phyloP scores from a whole-genome alignment of 495 filamentous ascomycete species.

The Penicillium riverlandense region DNA sequence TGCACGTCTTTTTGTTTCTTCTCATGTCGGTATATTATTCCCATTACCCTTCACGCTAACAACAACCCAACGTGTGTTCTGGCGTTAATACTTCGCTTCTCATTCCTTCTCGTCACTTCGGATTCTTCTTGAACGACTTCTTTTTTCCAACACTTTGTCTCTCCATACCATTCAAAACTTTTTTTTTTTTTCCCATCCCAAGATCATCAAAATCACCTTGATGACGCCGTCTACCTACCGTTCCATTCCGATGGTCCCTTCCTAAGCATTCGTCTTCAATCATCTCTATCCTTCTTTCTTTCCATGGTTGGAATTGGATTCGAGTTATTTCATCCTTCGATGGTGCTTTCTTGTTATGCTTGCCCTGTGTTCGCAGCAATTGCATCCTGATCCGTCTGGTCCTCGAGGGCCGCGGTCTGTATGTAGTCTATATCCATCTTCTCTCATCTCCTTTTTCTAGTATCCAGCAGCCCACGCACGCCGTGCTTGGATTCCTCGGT shows the following conservation, averaged over 20 bases:
- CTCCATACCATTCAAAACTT: slow-evolving; percentile 13
- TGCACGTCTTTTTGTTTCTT: slow-evolving; percentile 11
- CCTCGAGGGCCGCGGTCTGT: no score
- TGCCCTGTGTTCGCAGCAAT: no score
- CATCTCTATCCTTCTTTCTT: slow-evolving; percentile 1
- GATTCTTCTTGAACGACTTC: slow-evolving; percentile 2
- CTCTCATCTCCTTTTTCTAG: no score
- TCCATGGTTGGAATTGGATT: neutral
- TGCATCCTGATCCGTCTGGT: no score
- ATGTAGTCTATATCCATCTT: no score
- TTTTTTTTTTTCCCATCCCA: slow-evolving; percentile 15
- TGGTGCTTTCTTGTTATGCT: neutral
- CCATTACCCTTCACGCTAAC: slow-evolving; percentile 15
- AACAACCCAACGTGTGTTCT: slow-evolving; percentile 3
- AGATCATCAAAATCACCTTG: neutral
- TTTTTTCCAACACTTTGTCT: slow-evolving; percentile 15
- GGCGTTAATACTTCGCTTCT: slow-evolving; percentile 18
- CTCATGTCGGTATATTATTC: slow-evolving; percentile 26
- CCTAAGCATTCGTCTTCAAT: neutral
- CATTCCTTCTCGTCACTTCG: neutral
- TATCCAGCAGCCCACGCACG: no score
- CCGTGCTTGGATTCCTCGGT: no score
- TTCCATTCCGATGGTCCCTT: no score
- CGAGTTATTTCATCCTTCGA: neutral
- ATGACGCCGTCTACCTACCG: no score